phyloP scores from a whole-genome alignment of 2,329 filamentous ascomycete genomes.

The Teratosphaeria pseudoeucalypti region DNA sequence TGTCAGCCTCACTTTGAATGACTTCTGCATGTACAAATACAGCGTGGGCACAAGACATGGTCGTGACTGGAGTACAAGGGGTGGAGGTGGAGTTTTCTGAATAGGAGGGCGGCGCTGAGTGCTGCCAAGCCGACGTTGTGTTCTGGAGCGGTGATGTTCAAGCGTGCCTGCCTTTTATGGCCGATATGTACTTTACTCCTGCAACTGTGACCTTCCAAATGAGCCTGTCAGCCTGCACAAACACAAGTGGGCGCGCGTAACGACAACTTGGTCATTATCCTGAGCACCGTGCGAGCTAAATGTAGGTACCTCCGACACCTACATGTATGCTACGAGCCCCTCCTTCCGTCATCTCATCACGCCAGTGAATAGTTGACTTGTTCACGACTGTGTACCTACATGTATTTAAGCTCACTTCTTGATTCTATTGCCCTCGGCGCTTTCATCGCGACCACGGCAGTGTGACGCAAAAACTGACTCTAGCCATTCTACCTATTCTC shows the following conservation, averaged over 20 bases:
- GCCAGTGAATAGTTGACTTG: too few species aligned
- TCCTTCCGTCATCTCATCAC: neutral
- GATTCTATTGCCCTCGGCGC: too few species aligned
- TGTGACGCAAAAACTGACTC: neutral
- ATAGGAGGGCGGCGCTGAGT: neutral
- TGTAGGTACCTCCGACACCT: too few species aligned
- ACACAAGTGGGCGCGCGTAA: neutral
- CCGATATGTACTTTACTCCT: neutral
- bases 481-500: neutral
- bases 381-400: too few species aligned
- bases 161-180: neutral
- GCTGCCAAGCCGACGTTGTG: neutral
- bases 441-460: too few species aligned
- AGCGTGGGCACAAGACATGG: neutral
- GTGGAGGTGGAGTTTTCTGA: neutral
- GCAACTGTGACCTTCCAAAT: neutral
- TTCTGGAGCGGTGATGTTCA: neutral
- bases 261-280: neutral
- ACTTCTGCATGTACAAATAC: constrained; percentile 1
- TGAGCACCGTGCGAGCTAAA: neutral
- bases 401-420: too few species aligned
- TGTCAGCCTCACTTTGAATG: neutral
- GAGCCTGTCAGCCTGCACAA: neutral
- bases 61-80: neutral
- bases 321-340: neutral